Percentiles rank a stretch among this genome's conserved stretches.
phyloP scores from a whole-genome alignment of 2,329 filamentous ascomycete species.

The Talaromyces sp. region DNA sequence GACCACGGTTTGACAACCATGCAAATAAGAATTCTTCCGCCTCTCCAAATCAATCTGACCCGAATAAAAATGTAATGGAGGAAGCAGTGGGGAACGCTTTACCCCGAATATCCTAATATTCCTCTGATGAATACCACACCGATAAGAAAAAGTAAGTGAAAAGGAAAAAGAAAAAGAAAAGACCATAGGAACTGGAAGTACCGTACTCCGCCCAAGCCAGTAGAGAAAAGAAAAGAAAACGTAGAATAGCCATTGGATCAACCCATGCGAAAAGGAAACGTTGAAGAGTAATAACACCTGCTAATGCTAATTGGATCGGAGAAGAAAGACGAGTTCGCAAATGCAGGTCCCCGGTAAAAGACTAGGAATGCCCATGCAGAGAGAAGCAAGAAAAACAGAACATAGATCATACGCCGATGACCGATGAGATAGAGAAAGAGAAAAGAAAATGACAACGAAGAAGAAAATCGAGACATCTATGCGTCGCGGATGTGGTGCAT shows the following conservation, averaged over 20 bases:
- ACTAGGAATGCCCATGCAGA: conserved; percentile 9
- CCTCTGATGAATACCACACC: neutral
- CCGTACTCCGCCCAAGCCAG: conserved; percentile 16
- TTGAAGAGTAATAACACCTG: conserved; percentile 14
- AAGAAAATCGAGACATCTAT: conserved; percentile 12
- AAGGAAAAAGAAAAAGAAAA: neutral
- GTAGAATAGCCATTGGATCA: conserved; percentile 6
- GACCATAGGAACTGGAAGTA: conserved; percentile 5
- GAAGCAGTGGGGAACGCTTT: neutral
- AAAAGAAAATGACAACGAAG: conserved; percentile 21
- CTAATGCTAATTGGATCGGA: conserved; percentile 14
- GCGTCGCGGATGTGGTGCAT: conserved; percentile 13
- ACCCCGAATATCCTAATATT: neutral
- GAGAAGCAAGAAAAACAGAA: neutral
- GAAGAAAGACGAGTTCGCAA: neutral
- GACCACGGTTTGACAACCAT: neutral
- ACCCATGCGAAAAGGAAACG: conserved; percentile 7
- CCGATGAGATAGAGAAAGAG: conserved; percentile 6
- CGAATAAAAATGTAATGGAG: neutral
- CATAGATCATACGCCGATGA: conserved; percentile 18
- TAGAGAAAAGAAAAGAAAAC: neutral
- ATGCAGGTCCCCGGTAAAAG: conserved; percentile 2
- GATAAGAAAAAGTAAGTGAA: too few relatives aligned
- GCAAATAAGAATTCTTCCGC: neutral
- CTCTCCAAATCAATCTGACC: neutral